Evolutionary conservation across 495 filamentous ascomycete species (phyloP), one percentile per base, ranked within the genome.

Genomic region (Penicillium waksmanii): DNA sequence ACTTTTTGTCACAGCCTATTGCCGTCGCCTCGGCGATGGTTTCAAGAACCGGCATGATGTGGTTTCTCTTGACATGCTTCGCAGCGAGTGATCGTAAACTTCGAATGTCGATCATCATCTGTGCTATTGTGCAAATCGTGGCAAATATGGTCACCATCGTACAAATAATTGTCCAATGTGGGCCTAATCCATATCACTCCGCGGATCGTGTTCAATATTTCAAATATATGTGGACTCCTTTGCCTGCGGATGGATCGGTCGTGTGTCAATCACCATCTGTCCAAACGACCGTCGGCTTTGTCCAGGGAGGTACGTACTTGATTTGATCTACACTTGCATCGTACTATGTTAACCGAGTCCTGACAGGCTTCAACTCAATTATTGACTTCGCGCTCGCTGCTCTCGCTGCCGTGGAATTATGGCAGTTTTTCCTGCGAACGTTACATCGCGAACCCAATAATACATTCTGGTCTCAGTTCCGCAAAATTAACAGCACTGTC

Each of bases 1-100:
- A 74, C 23, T 74, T 70, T 31, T 57, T 72, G 1, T 75, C 70
- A 0, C 73, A 76, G 51, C 74, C 71, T 0, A 42, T 73, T 13
- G 77, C 74, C 75, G 34, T 85, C 73, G 4, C 76, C 79, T 56
- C 80, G 77, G 60, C 80, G 15, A 75, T 77, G 72, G 43, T 77
- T 19, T 77, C 74, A 13, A 64, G 74, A 2, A 66, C 72, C 6
- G 74, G 74, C 27, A 75, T 77, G 74, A 75, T 72, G 62, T 77
- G 72, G 69, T 75, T 74, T 50, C 61, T 77, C 0, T 57, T 74
- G 47, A 75, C 64, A 1, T 77, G 72, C 27, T 77, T 77, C 31
- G 64, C 65, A 2, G 65, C 67, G 9, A 73, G 69, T 18, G 67
- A 75, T 46, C 61, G 62, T 33, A 67, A 65, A 21, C 57, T 77